Percentiles rank a stretch among this genome's conserved stretches.
phyloP scores from a whole-genome alignment of 2,329 filamentous ascomycete genomes.

The Tolypocladium amazonense region DNA sequence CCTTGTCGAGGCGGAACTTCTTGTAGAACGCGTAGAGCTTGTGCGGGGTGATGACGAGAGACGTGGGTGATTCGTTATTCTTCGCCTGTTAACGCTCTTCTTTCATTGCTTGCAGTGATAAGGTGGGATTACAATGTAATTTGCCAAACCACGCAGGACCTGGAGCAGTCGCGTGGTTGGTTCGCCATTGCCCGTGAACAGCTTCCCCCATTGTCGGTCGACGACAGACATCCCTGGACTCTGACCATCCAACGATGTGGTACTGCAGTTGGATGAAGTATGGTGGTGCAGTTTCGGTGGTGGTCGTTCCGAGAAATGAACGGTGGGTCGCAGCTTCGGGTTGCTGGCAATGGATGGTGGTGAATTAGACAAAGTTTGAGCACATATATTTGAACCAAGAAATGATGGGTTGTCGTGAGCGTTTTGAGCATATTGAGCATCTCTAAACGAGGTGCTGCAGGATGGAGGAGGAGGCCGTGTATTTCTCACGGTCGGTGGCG shows the following conservation, averaged over 20 bases:
- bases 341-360: constrained; percentile 3
- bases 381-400: no score
- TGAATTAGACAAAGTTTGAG: background rate
- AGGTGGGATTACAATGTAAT: constrained; percentile 51
- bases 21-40: constrained; percentile 70
- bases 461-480: background rate
- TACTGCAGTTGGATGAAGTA: constrained; percentile 1
- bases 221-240: constrained; percentile 27
- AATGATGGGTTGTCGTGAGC: background rate
- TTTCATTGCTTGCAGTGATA: background rate
- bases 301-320: constrained; percentile 19
- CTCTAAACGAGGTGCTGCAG: background rate
- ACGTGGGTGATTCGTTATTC: constrained; percentile 20
- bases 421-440: background rate
- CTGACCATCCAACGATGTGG: constrained; percentile 1
- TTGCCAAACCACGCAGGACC: constrained; percentile 62
- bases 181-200: constrained; percentile 59
- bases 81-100: background rate
- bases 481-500: background rate
- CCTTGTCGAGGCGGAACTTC: constrained; percentile 50
- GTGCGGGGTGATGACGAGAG: constrained; percentile 59
- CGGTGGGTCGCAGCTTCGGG: constrained; percentile 12
- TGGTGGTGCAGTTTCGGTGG: constrained; percentile 15
- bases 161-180: constrained; percentile 60
- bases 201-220: constrained; percentile 64